Conservation (phyloP, 495 filamentous ascomycete genomes). For the Podospora pseudopauciseta region DNA sequence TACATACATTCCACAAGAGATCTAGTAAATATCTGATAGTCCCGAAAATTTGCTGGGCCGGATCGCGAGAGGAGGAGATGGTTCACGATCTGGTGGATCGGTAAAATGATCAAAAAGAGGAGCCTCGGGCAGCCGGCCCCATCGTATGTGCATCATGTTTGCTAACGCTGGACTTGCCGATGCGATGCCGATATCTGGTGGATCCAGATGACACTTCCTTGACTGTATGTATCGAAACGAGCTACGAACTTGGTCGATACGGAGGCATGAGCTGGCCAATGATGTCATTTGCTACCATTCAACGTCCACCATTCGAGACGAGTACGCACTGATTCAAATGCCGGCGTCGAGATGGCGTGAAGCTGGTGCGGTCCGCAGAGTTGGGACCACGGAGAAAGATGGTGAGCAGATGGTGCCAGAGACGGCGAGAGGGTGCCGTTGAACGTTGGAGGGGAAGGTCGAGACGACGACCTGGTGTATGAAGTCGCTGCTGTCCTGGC, state of each 20-base stretch:
- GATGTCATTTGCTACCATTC: conserved; percentile 26
- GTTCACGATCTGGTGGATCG: background rate
- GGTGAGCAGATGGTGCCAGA: background rate
- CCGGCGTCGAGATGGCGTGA: background rate
- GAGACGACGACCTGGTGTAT: background rate
- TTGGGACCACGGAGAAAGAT: background rate
- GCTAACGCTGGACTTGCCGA: background rate
- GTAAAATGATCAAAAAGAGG: background rate
- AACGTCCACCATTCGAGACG: background rate
- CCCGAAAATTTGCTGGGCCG: background rate
- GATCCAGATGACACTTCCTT: conserved; percentile 19
- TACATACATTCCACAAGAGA: background rate
- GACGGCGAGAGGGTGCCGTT: background rate
- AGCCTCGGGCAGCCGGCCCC: background rate
- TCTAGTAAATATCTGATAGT: background rate
- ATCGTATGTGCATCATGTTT: background rate
- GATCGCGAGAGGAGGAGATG: background rate
- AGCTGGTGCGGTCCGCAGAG: background rate
- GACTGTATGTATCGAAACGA: background rate
- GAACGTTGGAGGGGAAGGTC: background rate
- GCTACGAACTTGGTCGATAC: conserved; percentile 13
- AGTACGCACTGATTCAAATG: background rate
- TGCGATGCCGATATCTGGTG: conserved; percentile 14
- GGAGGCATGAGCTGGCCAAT: conserved; percentile 16
- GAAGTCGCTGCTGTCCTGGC: background rate